Base-by-base conservation (phyloP, 2,329 filamentous ascomycete genomes). In the Ceratocystis diversiconidia region DNA sequence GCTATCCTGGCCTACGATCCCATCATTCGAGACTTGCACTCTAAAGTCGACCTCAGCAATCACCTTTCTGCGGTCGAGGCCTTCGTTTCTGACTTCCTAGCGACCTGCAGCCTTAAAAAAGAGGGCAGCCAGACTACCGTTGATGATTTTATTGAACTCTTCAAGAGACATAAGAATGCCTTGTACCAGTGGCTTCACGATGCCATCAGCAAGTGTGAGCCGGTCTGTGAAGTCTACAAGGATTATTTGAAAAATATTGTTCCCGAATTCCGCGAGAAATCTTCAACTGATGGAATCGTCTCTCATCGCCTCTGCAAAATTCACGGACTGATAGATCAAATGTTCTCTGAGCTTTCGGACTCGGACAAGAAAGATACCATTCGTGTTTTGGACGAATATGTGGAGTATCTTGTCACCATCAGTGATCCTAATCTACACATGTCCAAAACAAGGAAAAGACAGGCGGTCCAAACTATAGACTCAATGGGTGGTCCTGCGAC, bases 141-240 rank as follows among this genome's bases (percentile, higher is more conserved):
- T 0, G 84, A 88, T 69, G 88, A 92, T 70, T 92, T 86, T 68
- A 85, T 90, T 7, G 74, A 79, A 15, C 74, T 92, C 1, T 75
- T 92, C 15, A 80, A 81, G 69, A 82, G 82, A 64, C 86, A 92
- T 70, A 80, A 84, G 46, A 76, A 78, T 1, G 78, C 85, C 1
- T 75, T 84, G 59, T 89, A 90, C 75, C 83, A 80, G 63, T 92
- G 88, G 77, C 72, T 91, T 2, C 87, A 91, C 69, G 83, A 87
- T 64, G 78, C 89, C 8, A 44, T 63, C 25, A 59, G 66, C 44
- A 64, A 65, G 25, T 67, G 66, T 32, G 63, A 65, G 7, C 44
- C 62, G 12, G 44, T 67, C 10, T 48, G 50, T 19, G 32, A 48
- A n/a, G 61, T 67, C 19, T 67, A 65, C 61, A 43, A 55, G 12